Conservation (phyloP, 179 eudicot species). For the Beta lomatogona region DNA sequence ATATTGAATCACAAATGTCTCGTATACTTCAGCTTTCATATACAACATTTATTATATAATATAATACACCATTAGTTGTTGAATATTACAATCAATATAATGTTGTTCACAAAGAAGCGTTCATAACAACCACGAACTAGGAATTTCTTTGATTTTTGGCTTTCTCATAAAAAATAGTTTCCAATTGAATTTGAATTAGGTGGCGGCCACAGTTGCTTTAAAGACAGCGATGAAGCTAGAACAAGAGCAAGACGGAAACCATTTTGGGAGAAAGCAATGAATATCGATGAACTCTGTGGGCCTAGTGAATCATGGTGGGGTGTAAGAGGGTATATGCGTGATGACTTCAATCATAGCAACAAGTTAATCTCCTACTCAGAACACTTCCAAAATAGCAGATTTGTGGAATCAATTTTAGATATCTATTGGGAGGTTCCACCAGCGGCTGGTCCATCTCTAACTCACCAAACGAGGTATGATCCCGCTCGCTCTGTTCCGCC, state of each 20-base stretch:
- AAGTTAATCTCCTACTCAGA: constrained; percentile 66
- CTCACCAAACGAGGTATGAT: constrained; percentile 93
- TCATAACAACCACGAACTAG: too few relatives aligned
- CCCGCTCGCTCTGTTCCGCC: constrained; percentile 82
- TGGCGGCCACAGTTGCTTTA: constrained; percentile 97
- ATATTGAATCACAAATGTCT: too few relatives aligned
- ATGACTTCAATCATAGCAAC: constrained; percentile 89
- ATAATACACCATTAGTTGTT: too few relatives aligned
- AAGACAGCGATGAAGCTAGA: constrained; percentile 95
- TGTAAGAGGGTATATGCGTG: constrained; percentile 89
- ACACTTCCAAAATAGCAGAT: constrained; percentile 90
- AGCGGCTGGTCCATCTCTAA: constrained; percentile 90
- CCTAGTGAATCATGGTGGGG: constrained; percentile 98
- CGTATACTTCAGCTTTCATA: too few relatives aligned
- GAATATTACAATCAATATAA: too few relatives aligned
- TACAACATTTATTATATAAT: too few relatives aligned
- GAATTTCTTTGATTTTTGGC: background rate
- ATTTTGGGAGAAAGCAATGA: constrained; percentile 94
- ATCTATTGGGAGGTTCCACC: constrained; percentile 98
- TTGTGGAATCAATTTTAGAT: constrained; percentile 75
- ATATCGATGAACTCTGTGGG: constrained; percentile 79
- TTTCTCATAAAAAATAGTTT: background rate
- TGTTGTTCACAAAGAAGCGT: too few relatives aligned
- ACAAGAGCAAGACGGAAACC: constrained; percentile 65
- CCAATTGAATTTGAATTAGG: constrained; percentile 43